phyloP scores from a whole-genome alignment of 371 early-diverging fungal genomes.

The Apophysomyces variabilis region DNA sequence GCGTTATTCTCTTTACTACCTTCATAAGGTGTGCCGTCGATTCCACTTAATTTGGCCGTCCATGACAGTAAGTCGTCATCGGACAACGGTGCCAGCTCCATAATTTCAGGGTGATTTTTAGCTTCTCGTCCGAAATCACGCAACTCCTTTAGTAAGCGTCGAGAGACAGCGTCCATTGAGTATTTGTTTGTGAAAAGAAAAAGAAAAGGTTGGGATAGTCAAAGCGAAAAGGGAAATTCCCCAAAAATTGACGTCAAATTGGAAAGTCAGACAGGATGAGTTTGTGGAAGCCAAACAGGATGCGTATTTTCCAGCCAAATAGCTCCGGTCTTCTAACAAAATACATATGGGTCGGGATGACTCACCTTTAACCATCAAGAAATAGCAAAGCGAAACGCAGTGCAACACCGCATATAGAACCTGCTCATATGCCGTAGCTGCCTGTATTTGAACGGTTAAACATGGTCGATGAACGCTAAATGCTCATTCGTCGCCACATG shows the following conservation, averaged over 20 bases:
- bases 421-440: too few species aligned
- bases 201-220: not conserved
- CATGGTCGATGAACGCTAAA: too few species aligned
- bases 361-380: too few species aligned
- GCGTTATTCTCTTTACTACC: slow-evolving; percentile 29
- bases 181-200: not conserved
- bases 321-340: too few species aligned
- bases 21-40: slow-evolving; percentile 86
- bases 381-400: too few species aligned
- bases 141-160: slow-evolving; percentile 68
- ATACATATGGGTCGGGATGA: too few species aligned
- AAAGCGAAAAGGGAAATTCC: slow-evolving; percentile 12
- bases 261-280: not conserved
- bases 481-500: too few species aligned
- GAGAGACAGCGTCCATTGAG: slow-evolving; percentile 58
- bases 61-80: slow-evolving; percentile 88
- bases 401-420: too few species aligned
- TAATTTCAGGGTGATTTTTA: slow-evolving; percentile 59
- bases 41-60: slow-evolving; percentile 86
- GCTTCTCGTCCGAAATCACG: slow-evolving; percentile 62
- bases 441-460: too few species aligned
- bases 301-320: too few species aligned
- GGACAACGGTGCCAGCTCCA: slow-evolving; percentile 60
- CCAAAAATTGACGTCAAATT: slow-evolving; percentile 7
- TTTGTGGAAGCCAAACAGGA: too few species aligned